Base-by-base conservation (phyloP, 805 yeast species). In the Yamadazyma nakazawae region DNA sequence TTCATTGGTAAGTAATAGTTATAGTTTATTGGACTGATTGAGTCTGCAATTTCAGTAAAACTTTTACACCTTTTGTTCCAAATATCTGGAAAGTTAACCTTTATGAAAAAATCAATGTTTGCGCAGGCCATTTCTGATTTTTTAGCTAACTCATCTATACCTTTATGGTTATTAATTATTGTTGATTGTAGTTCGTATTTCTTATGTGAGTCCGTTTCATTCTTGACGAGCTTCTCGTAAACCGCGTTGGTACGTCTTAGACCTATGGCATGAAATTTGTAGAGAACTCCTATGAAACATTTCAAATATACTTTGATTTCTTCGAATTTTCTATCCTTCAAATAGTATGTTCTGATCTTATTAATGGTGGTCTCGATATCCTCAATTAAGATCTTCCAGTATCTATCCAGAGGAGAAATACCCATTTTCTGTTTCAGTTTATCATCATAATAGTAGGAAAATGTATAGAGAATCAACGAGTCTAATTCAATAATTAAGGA, bases 1-100 rank as follows among this genome's bases (percentile, higher is more conserved):
- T 75, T 75, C 37, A 71, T 49, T 0, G 76, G 76, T 26, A 71
- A 52, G 48, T 62, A 71, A 50, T 58, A 70, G 21, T 45, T 40
- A 12, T 26, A 35, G 34, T 24, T 11, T 42, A 45, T 38, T 17
- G 47, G 47, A 16, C 32, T n/a, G 16, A 45, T 26, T 3, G 43
- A 16, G 28, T 24, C 31, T 5, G 13, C 26, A 34, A 44, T 30
- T 7, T 36, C 35, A 2, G 18, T 12, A 8, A 52, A 37, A 13
- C 18, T 47, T n/a, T 25, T 32, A 18, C 37, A 21, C 26, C 46
- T 42, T 34, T 43, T 38, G n/a, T 37, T 34, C 53, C 53, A 52
- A n/a, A 47, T 40, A 2, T 37, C 10, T 11, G 37, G 49, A 34
- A 52, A 50, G 11, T 46, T 46, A 10, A 36, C 41, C 21, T 42